These are phyloP conservation scores for Hymenoscyphus albidus DNA, from an alignment of 2,329 filamentous ascomycete species.

Conservation along the genomic window DNA sequence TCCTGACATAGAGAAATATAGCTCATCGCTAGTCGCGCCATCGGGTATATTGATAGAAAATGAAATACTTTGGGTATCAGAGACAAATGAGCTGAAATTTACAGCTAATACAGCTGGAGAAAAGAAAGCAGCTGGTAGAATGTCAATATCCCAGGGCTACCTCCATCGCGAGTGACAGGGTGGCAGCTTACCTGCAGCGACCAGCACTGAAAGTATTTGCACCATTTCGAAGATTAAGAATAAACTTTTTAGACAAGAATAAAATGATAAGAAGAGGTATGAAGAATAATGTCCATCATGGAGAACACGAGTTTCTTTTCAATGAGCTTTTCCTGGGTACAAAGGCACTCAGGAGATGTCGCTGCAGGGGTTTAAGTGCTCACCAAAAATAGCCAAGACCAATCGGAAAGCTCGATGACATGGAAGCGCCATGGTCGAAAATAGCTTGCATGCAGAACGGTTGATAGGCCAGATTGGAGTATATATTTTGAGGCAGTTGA, in stretches of 20 bases:
- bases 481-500: not conserved
- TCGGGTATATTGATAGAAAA: constrained; percentile 50
- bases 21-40: constrained; percentile 42
- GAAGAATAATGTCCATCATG: not conserved
- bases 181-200: constrained; percentile 17
- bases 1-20: constrained; percentile 53
- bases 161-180: not conserved
- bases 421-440: constrained; percentile 8
- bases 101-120: constrained; percentile 10
- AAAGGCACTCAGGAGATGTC: not conserved
- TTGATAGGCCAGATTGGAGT: constrained; percentile 3
- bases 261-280: not conserved
- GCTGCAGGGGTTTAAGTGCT: constrained; percentile 8
- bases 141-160: not conserved
- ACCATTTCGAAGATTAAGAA: constrained; percentile 14
- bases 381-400: not conserved
- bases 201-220: constrained; percentile 15
- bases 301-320: not conserved
- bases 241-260: not conserved
- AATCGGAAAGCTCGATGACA: not conserved
- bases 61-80: constrained; percentile 41
- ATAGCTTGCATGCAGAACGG: not conserved
- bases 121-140: constrained; percentile 13
- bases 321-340: not conserved
- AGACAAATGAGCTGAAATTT: constrained; percentile 43